Percentiles rank a stretch among this genome's conserved stretches.
phyloP scores from a whole-genome alignment of 1,139 yeast genomes.

The Taphrina confusa region DNA sequence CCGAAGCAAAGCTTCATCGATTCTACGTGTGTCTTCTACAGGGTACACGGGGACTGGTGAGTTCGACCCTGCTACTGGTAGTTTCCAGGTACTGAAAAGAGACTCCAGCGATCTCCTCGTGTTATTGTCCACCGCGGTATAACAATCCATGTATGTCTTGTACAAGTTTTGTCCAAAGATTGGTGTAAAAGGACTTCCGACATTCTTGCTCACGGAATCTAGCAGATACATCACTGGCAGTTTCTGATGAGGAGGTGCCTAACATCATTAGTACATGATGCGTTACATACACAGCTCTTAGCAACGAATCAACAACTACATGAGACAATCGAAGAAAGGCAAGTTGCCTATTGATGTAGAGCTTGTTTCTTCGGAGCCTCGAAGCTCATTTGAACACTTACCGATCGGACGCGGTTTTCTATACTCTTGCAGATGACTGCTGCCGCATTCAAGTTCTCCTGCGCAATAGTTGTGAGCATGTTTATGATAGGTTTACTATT shows the following conservation, averaged over 20 bases:
- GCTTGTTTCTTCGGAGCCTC: too few relatives aligned
- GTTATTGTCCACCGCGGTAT: slow-evolving; percentile 73
- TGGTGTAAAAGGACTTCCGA: slow-evolving; percentile 83
- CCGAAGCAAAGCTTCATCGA: slow-evolving; percentile 69
- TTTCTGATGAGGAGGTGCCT: slow-evolving; percentile 76
- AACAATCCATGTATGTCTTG: slow-evolving; percentile 72
- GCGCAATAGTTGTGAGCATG: slow-evolving; percentile 81
- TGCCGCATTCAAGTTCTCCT: slow-evolving; percentile 75
- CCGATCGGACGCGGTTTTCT: slow-evolving; percentile 45
- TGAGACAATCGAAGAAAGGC: too few relatives aligned
- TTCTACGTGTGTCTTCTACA: slow-evolving; percentile 64
- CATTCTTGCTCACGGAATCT: slow-evolving; percentile 90
- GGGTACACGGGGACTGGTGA: slow-evolving; percentile 64
- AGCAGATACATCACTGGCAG: slow-evolving; percentile 77
- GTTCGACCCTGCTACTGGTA: slow-evolving; percentile 57
- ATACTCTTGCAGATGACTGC: slow-evolving; percentile 74
- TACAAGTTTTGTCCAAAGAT: slow-evolving; percentile 68
- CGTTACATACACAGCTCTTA: too few relatives aligned
- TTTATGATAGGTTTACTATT: slow-evolving; percentile 89
- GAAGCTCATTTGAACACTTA: slow-evolving; percentile 9
- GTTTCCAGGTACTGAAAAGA: slow-evolving; percentile 86
- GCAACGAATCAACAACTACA: too few relatives aligned
- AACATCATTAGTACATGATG: background rate
- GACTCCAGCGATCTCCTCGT: slow-evolving; percentile 71
- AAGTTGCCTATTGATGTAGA: too few relatives aligned